Evolutionary conservation across 208 protist species (phyloP).

Genomic region (Crithidia sp.): DNA sequence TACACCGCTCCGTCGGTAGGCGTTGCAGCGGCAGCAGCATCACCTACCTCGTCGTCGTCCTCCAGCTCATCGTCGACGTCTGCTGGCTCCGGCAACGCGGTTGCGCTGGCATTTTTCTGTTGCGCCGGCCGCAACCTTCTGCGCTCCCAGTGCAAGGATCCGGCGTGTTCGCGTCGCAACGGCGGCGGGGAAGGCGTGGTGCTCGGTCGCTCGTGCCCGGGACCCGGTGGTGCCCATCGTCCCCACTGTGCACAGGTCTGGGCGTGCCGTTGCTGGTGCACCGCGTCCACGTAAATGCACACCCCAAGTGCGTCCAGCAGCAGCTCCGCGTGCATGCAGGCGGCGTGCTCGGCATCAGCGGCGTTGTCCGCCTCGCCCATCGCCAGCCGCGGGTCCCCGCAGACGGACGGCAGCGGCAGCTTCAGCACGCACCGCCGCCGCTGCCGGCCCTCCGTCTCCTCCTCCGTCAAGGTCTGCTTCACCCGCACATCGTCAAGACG

Average conservation of each 20-base stretch:
- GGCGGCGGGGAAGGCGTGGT: constrained; percentile 76
- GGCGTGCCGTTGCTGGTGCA: constrained; percentile 66
- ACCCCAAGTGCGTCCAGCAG: constrained; percentile 88
- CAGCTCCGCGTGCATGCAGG: constrained; percentile 91
- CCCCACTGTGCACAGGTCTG: constrained; percentile 59
- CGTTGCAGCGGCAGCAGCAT: too few relatives aligned
- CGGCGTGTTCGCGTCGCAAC: constrained; percentile 64
- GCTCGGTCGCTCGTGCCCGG: constrained; percentile 23
- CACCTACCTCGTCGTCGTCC: not conserved
- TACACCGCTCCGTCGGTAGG: constrained; percentile 7
- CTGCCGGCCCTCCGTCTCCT: constrained; percentile 41
- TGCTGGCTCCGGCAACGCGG: too few relatives aligned
- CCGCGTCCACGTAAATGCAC: constrained; percentile 64
- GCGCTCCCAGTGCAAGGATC: constrained; percentile 75
- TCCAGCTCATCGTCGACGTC: too few relatives aligned
- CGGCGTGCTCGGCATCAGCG: constrained; percentile 71
- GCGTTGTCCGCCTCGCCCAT: constrained; percentile 70
- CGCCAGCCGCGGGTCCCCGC: constrained; percentile 75
- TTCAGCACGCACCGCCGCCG: constrained; percentile 52
- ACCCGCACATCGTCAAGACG: constrained; percentile 69
- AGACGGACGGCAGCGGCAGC: constrained; percentile 71
- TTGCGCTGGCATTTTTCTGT: too few relatives aligned
- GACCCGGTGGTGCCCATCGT: constrained; percentile 56
- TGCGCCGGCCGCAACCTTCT: constrained; percentile 17
- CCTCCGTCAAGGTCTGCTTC: constrained; percentile 48